Base-by-base conservation (phyloP, 2,329 filamentous ascomycete species). In the Aspergillus flavus region DNA sequence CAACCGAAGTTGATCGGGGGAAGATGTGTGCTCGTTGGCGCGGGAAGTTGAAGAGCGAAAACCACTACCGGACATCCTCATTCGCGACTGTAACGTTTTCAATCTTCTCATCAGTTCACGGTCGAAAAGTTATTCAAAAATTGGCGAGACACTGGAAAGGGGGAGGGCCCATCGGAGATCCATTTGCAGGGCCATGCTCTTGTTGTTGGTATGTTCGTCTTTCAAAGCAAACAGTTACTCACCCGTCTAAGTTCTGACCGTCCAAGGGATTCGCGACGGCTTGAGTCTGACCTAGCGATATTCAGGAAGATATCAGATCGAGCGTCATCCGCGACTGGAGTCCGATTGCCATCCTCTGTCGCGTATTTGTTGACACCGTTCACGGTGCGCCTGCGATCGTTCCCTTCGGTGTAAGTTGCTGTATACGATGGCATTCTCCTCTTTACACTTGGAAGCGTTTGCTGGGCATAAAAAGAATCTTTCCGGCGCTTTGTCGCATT, bases 221-320 rank as follows among this genome's bases (percentile, higher is more conserved):
- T 32, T 30, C 28, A 21, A 53, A 48, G 50, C 56, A 57, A 43
- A 28, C 6, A 58, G 41, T 57, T 28, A 73, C 76, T 78, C 68
- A 79, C 77, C 61, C 77, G 70, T 69, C 76, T 73, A 43, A 78
- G 73, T 60, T 79, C 78, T n/a, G 76, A 74, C 53, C 73, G 76
- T 43, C 73, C 71, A 28, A 77, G 53, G 21, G 78, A 78, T 57
- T 77, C 74, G 56, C 76, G 77, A 63, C 75, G 76, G 46, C 61
- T 69, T 7, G 76, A 77, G 58, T 79, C 79, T 6, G 77, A 73
- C 65, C 77, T 76, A 12, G 80, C 80, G 62, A 82, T 82, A 64
- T 82, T 82, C 59, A 82, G 67, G 64, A 82, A 82, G 32, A 82
- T 68, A 71, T 82, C 80, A 32, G 72, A 72, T 50, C 73, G 73